Base-by-base conservation (phyloP, 2,329 filamentous ascomycete genomes). In the Colletotrichum sp. region DNA sequence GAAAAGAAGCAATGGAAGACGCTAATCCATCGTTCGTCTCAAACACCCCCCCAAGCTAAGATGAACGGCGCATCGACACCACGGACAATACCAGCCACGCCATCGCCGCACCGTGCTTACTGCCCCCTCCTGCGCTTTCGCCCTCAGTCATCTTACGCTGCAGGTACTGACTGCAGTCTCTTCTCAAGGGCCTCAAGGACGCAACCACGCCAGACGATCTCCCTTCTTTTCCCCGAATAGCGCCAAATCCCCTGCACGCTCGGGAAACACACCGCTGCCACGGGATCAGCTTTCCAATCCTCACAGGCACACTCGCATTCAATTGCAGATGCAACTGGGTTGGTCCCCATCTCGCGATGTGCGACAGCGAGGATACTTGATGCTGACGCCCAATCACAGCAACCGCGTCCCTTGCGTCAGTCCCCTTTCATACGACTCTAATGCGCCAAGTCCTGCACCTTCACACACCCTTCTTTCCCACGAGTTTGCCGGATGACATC, bases 1-100 rank as follows among this genome's bases (percentile, higher is more conserved):
- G 64, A 52, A 67, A 71, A 71, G 72, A 74, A 74, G 72, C 68
- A 71, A 74, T 71, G 68, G 72, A 71, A 74, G 61, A 61, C 68
- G 63, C 69, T 60, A 59, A 30, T 68, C 64, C 63, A 68, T 52
- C 57, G 44, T 64, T 68, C 73, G 70, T 75, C 69, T 68, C 64
- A 64, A 68, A 44, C 32, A 19, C 22, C 11, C 11, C 19, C 15
- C 59, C 36, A 30, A 30, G 48, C 72, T 32, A 75, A 25, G 27
- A 30, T 27, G 27, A 68, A 73, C 73, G 70, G 44, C 64, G 52
- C 39, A 30, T 39, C 63, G 32, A 67, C 30, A 52, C 32, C 19
- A 27, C 57, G n/a, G 32, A 63, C 13, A 32, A 25, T n/a, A 68
- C 64, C 44, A 75, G 70, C 70, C 73, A 73, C 73, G 64, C 73